Base-by-base conservation (phyloP, 2,329 filamentous ascomycete species). In the Phialophora verrucosa region DNA sequence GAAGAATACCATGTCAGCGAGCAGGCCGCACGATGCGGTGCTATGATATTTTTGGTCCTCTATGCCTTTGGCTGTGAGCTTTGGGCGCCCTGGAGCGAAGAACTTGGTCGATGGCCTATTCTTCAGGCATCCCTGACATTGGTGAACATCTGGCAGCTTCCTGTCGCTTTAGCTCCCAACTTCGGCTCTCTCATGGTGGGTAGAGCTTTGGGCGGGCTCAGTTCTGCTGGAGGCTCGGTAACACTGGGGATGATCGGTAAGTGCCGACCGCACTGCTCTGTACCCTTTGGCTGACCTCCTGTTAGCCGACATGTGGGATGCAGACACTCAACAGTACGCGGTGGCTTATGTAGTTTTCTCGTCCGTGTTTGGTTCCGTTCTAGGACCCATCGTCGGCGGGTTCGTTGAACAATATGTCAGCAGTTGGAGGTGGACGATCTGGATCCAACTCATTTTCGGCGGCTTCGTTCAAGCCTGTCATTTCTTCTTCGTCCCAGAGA, bases 41-140 rank as follows among this genome's bases (percentile, higher is more conserved):
- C 91, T 66, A 89, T 91, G 79, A 86, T 93, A 69, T 95, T 94
- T 79, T 79, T 96, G 47, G 84, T 95, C 59, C 78, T 88, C 1
- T 95, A 96, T 76, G 91, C 91, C 44, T 93, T 95, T 75, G 92
- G 92, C 42, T 95, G 92, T 76, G 92, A 95, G 77, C 83, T 94
- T 0, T 95, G 92, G 92, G 92, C 92, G 0, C 92, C 92, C 0
- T 95, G 91, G 90, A 91, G 87, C 54, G 92, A 96, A 76, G 92
- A 95, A 74, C 82, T 94, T 58, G 92, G 92, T 23, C 87, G 92
- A 58, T 90, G 88, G 81, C 89, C 89, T 1, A 85, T 95, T 63
- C 82, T 94, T 25, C 91, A 94, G 81, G 78, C 84, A 27, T 91
- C 88, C 44, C 79, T 95, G 62, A 84, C 90, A 69, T 80, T 95